A percentile compares a stretch with the other conserved stretches of the same genome.
Evolutionary conservation across 495 filamentous ascomycete genomes (phyloP).

Genomic region (Xylaria nigripes): DNA sequence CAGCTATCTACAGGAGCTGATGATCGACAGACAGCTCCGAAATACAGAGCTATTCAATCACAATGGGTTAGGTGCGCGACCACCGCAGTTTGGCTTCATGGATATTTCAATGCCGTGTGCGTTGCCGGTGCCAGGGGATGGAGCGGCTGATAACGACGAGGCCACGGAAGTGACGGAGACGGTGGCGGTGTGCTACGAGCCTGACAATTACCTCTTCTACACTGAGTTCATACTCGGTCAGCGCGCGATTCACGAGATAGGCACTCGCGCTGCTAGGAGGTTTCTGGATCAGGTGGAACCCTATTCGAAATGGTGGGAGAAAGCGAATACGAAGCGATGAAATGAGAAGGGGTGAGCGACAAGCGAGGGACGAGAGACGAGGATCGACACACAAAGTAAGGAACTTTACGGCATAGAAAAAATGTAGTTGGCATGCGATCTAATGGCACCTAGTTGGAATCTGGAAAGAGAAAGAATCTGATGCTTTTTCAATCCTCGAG

Average conservation of each 20-base stretch:
- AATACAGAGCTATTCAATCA: slow-evolving; percentile 21
- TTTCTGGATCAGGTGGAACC: slow-evolving; percentile 16
- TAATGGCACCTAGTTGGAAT: too few species aligned
- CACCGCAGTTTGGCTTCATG: slow-evolving; percentile 15
- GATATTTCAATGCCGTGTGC: slow-evolving; percentile 27
- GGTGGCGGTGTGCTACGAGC: slow-evolving; percentile 17
- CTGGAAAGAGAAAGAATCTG: too few species aligned
- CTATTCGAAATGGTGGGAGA: slow-evolving; percentile 5
- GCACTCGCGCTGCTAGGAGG: slow-evolving; percentile 20
- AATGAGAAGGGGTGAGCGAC: not conserved
- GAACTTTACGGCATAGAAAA: not conserved
- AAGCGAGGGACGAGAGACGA: too few species aligned
- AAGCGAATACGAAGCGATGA: not conserved
- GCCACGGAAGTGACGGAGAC: not conserved
- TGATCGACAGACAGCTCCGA: slow-evolving; percentile 29
- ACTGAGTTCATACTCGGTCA: slow-evolving; percentile 26
- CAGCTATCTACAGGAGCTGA: slow-evolving; percentile 21
- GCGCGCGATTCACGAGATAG: slow-evolving; percentile 28
- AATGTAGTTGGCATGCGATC: too few species aligned
- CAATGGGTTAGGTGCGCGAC: slow-evolving; percentile 21
- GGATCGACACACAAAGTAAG: not conserved
- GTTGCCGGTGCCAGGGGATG: not conserved
- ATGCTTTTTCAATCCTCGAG: too few species aligned
- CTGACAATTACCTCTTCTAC: slow-evolving; percentile 29
- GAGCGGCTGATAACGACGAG: not conserved